phyloP scores from a whole-genome alignment of 306 rosid species.

The Begonia loranthoides region DNA sequence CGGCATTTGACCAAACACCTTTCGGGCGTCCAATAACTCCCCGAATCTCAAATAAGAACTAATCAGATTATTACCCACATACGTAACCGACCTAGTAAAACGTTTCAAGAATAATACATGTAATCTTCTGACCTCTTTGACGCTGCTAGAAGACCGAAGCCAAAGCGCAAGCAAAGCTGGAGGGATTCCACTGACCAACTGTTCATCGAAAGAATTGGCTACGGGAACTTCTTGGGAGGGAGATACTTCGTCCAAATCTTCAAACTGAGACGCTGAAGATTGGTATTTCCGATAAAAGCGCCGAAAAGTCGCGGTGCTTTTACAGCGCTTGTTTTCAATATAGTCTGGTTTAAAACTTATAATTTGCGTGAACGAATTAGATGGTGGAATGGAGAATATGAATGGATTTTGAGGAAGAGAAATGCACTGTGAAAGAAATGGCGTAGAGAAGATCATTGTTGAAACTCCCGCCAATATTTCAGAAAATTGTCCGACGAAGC shows the following conservation, averaged over 20 bases:
- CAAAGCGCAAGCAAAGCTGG: conserved; percentile 43
- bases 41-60: conserved; percentile 44
- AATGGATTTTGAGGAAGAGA: conserved; percentile 3
- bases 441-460: conserved; percentile 20
- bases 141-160: conserved; percentile 39
- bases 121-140: conserved; percentile 43
- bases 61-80: conserved; percentile 65
- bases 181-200: conserved; percentile 14
- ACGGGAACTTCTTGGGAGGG: conserved; percentile 13
- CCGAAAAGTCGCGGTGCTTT: conserved; percentile 1
- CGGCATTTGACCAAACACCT: conserved; percentile 57
- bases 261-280: conserved; percentile 2
- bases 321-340: not conserved
- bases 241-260: not conserved
- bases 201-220: conserved; percentile 9
- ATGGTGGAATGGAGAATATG: not conserved
- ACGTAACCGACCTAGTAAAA: conserved; percentile 21
- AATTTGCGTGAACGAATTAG: conserved; percentile 1
- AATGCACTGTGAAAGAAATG: conserved; percentile 14
- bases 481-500: too few species aligned
- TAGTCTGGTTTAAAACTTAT: conserved; percentile 11
- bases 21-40: conserved; percentile 41
- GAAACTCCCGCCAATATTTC: conserved; percentile 6
- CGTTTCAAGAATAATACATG: conserved; percentile 42
- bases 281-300: conserved; percentile 1